phyloP scores from a whole-genome alignment of 1,284 basidiomycete genomes.

The Pisolithus thermaeus region DNA sequence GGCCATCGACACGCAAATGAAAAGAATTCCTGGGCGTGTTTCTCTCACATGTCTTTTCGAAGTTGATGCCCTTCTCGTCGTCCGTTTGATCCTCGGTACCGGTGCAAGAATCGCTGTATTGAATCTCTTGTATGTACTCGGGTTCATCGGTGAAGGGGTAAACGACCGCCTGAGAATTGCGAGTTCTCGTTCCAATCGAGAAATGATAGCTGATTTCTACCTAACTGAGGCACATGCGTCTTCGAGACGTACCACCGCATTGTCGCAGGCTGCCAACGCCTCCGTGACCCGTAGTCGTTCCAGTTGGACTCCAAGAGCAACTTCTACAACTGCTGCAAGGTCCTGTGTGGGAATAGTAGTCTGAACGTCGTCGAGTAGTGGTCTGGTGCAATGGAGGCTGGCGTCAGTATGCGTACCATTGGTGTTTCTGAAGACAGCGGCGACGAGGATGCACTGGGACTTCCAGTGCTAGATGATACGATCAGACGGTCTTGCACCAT shows the following conservation, averaged over 20 bases:
- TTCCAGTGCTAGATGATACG: background rate
- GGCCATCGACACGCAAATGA: too few relatives aligned
- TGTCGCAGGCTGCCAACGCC: slow-evolving; percentile 59
- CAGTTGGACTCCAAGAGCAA: slow-evolving; percentile 49
- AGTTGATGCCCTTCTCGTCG: too few relatives aligned
- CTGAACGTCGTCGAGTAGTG: background rate
- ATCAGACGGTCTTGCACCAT: too few relatives aligned
- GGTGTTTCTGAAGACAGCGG: background rate
- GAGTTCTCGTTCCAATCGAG: slow-evolving; percentile 41
- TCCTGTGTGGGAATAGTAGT: background rate
- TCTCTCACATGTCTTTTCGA: too few relatives aligned
- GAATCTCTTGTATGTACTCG: slow-evolving; percentile 36
- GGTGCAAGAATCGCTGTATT: slow-evolving; percentile 38
- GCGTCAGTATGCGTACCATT: background rate
- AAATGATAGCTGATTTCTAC: slow-evolving; percentile 51
- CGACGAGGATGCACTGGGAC: background rate
- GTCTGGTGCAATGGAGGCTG: background rate
- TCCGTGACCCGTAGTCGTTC: slow-evolving; percentile 40
- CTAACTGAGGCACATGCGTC: slow-evolving; percentile 56
- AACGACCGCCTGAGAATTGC: slow-evolving; percentile 21
- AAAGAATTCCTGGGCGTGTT: too few relatives aligned
- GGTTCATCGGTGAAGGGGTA: slow-evolving; percentile 16
- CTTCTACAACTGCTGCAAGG: slow-evolving; percentile 31
- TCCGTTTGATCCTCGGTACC: slow-evolving; percentile 34
- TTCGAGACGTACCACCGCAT: slow-evolving; percentile 49